Percentiles rank a stretch among this genome's conserved stretches.
These are phyloP conservation scores for Pulveroboletus ridleyi DNA, from an alignment of 1,284 basidiomycete genomes.

Conservation along the genomic window DNA sequence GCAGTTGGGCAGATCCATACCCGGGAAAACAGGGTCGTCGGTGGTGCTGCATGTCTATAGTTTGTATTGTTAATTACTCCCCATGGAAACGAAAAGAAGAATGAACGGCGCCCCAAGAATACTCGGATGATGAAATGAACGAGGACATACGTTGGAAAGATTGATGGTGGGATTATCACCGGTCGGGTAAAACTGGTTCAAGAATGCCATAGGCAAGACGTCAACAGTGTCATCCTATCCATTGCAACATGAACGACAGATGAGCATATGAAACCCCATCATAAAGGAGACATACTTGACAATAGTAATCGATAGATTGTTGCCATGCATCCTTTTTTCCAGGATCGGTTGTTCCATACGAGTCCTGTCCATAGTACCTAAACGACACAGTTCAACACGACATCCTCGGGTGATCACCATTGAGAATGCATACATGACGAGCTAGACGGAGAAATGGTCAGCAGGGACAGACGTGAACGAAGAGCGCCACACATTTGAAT, in stretches of 20 bases:
- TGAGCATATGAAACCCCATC: slow-evolving; percentile 1
- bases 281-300: slow-evolving; percentile 25
- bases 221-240: slow-evolving; percentile 25
- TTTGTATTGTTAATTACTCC: background rate
- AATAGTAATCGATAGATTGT: slow-evolving; percentile 38
- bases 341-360: slow-evolving; percentile 28
- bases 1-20: slow-evolving; percentile 64
- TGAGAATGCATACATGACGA: slow-evolving; percentile 30
- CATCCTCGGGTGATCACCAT: background rate
- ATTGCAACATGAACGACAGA: slow-evolving; percentile 4
- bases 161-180: slow-evolving; percentile 65
- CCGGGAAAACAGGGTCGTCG: slow-evolving; percentile 51
- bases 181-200: slow-evolving; percentile 60
- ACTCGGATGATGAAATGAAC: slow-evolving; percentile 5
- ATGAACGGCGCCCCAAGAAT: slow-evolving; percentile 2
- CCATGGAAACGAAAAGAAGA: slow-evolving; percentile 4
- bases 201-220: slow-evolving; percentile 64
- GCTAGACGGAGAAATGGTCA: slow-evolving; percentile 17
- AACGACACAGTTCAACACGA: background rate
- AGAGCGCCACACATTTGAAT: slow-evolving; percentile 27
- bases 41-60: slow-evolving; percentile 56
- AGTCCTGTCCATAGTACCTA: slow-evolving; percentile 41
- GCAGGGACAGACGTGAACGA: background rate
- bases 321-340: slow-evolving; percentile 29
- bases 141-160: slow-evolving; percentile 57